Percentiles rank a stretch among this genome's conserved stretches.
Conservation (phyloP, 805 yeast genomes). For the Myxozyma lipomycoides region DNA sequence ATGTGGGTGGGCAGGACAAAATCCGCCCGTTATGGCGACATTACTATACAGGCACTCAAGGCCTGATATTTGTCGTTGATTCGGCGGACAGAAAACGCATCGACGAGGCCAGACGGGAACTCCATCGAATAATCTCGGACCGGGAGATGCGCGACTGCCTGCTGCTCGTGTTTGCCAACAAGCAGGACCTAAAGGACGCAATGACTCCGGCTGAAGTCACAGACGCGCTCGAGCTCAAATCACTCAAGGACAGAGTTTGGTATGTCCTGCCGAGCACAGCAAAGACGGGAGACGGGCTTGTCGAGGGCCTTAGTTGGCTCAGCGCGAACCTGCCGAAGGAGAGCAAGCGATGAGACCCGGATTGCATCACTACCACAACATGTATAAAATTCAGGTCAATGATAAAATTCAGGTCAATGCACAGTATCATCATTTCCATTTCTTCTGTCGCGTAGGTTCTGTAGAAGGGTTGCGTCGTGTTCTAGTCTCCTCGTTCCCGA, state of each 20-base stretch:
- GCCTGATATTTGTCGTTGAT: slow-evolving; percentile 96
- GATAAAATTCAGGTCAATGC: no score
- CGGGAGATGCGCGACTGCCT: slow-evolving; percentile 97
- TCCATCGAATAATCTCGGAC: slow-evolving; percentile 97
- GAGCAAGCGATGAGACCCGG: background rate
- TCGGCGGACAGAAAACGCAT: slow-evolving; percentile 97
- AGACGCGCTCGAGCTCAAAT: slow-evolving; percentile 92
- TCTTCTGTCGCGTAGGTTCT: no score
- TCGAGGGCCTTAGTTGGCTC: slow-evolving; percentile 97
- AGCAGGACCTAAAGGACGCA: slow-evolving; percentile 98
- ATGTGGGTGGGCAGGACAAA: slow-evolving; percentile 99
- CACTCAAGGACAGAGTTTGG: slow-evolving; percentile 99
- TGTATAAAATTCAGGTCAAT: no score
- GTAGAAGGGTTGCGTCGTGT: no score
- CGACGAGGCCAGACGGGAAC: slow-evolving; percentile 95
- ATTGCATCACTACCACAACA: no score
- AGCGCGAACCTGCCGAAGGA: slow-evolving; percentile 77
- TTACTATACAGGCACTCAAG: slow-evolving; percentile 97
- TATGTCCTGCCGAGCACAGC: slow-evolving; percentile 99
- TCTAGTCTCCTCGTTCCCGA: no score
- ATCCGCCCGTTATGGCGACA: slow-evolving; percentile 99
- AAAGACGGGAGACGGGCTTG: slow-evolving; percentile 97
- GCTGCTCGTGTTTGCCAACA: slow-evolving; percentile 93
- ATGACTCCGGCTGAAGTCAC: slow-evolving; percentile 99
- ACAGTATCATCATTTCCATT: no score